These are phyloP conservation scores for Komagataella pseudopastoris DNA, from an alignment of 805 yeast genomes.

Conservation along the genomic window DNA sequence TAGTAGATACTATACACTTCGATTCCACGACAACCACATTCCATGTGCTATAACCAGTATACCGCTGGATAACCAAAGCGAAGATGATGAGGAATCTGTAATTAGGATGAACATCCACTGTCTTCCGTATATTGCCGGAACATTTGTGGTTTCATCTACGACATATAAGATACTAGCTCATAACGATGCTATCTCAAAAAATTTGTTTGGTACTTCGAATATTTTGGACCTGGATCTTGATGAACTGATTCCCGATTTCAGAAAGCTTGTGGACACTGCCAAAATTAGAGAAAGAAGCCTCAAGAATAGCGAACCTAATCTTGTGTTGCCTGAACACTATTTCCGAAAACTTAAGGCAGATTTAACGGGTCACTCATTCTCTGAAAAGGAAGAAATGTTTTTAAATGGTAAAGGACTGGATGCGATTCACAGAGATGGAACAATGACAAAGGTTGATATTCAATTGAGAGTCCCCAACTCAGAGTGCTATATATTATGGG, in stretches of 20 bases:
- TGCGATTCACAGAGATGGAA: constrained; percentile 64
- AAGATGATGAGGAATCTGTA: constrained; percentile 17
- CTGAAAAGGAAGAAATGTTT: constrained; percentile 37
- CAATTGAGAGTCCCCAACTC: constrained; percentile 61
- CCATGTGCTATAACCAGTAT: constrained; percentile 69
- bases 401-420: constrained; percentile 51
- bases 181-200: constrained; percentile 66
- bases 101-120: constrained; percentile 58
- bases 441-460: constrained; percentile 51
- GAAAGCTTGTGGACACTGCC: constrained; percentile 29
- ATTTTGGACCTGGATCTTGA: constrained; percentile 36
- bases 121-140: constrained; percentile 79
- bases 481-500: constrained; percentile 62
- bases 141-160: constrained; percentile 50
- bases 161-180: constrained; percentile 47
- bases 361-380: constrained; percentile 11
- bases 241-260: constrained; percentile 49
- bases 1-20: constrained; percentile 51
- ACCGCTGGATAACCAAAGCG: constrained; percentile 29
- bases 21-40: constrained; percentile 24
- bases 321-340: constrained; percentile 84
- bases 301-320: constrained; percentile 37
- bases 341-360: constrained; percentile 58
- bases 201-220: constrained; percentile 58
- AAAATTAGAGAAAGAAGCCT: constrained; percentile 22